These are phyloP conservation scores for Fusarium chaquense DNA, from an alignment of 2,329 filamentous ascomycete species.

Conservation along the genomic window DNA sequence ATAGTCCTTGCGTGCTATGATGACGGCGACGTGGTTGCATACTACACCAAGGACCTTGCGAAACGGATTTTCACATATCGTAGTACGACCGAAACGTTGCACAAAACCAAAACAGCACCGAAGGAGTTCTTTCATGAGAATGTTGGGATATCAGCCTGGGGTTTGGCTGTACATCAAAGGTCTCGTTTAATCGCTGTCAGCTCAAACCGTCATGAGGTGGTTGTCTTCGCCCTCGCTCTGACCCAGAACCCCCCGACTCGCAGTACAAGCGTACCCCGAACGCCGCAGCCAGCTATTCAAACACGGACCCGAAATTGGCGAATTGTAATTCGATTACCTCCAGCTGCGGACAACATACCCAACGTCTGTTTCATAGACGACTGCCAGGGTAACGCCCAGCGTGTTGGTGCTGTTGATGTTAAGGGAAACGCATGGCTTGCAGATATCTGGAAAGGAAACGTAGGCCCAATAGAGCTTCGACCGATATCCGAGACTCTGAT, in stretches of 20 bases:
- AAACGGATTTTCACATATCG: constrained; percentile 55
- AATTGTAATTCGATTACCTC: constrained; percentile 60
- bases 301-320: constrained; percentile 62
- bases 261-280: constrained; percentile 1
- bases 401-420: constrained; percentile 65
- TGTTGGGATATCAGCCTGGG: constrained; percentile 87
- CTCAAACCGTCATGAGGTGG: constrained; percentile 73
- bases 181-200: constrained; percentile 90
- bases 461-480: constrained; percentile 47
- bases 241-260: constrained; percentile 20
- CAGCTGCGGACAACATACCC: constrained; percentile 61
- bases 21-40: constrained; percentile 80
- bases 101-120: constrained; percentile 34
- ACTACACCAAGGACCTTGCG: constrained; percentile 69
- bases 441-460: constrained; percentile 62
- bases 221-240: constrained; percentile 65
- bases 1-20: constrained; percentile 76
- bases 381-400: constrained; percentile 60
- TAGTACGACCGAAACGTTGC: constrained; percentile 9
- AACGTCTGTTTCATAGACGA: constrained; percentile 65
- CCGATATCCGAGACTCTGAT: constrained; percentile 35
- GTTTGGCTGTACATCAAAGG: constrained; percentile 81
- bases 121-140: constrained; percentile 78
- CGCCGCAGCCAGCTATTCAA: constrained; percentile 3
- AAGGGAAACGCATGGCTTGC: constrained; percentile 62